Base-by-base conservation (phyloP, 2,329 filamentous ascomycete species). In the Rutstroemia sp. region DNA sequence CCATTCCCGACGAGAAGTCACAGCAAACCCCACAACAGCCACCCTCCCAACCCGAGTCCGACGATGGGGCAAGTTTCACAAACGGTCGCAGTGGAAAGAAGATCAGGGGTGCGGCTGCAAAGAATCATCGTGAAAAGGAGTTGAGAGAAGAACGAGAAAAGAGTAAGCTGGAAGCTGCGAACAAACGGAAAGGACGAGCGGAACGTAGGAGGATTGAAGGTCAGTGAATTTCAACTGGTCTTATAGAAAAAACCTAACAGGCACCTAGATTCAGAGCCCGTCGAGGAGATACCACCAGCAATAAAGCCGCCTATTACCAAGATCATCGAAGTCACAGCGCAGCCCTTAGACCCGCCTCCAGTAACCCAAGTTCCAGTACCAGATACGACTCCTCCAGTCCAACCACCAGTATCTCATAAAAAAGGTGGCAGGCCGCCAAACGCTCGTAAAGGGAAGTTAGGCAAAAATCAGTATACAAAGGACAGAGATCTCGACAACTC, bases 191-290 rank as follows among this genome's bases (percentile, higher is more conserved):
- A 76, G 88, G 87, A 51, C 82, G 90, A 55, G 85, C 88, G 44
- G 91, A 94, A 63, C 81, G 90, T 61, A 82, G 91, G 64, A 85
- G 90, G 70, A 86, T 79, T 62, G 91, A 96, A 67, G 90, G 90
- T 92, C 77, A 67, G 75, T 64, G 46, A 56, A 12, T 5, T 4
- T 14, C 5, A n/a, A 45, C 16, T 19, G 14, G 16, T n/a, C 23
- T 46, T 39, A 49, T 46, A 52, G 48, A 52, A 67, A 72, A 63
- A 72, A 74, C 60, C 75, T 68, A 54, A 63, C 25, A 38, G 12
- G 62, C 66, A 64, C 59, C 61, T 64, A 87, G 88, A 92, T 67
- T 88, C 86, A 30, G 87, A 90, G 65, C 79, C 83, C 30, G 82
- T 85, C 21, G 86, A 89, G 62, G 88, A 92, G 67, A 72, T 79